Base-by-base conservation (phyloP, 768 basidiomycete genomes). In the Mycena rebaudengoi region DNA sequence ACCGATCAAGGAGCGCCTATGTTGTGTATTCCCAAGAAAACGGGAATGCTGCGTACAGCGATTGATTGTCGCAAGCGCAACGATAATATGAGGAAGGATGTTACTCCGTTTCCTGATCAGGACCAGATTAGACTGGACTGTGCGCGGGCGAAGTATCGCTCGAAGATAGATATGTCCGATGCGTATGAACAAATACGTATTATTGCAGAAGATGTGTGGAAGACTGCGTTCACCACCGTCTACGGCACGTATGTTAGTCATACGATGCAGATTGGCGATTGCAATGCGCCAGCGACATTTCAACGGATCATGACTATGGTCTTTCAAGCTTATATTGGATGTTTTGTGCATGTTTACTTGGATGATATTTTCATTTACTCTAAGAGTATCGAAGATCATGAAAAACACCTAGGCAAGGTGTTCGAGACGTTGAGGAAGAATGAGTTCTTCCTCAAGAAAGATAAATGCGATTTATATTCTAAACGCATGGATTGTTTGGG, bases 171-270 rank as follows among this genome's bases (percentile, higher is more conserved):
- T 52, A 41, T 77, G 51, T 70, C 69, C 7, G 68, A 77, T 39
- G 76, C 76, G 4, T 80, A 76, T 56, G 74, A 80, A 57, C 79
- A 79, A 35, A 70, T 79, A 0, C 70, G 72, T 0, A 60, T 80
- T 5, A 40, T 44, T 0, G 28, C 46, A 0, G 68, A 69, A 1
- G 70, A 77, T 37, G 62, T 78, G 1, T 48, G 46, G 32, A 69
- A 72, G 1, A 74, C 70, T 0, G 74, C 70, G 0, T 78, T 82
- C 1, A 68, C 74, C 0, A 81, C 74, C 82, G 81, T 0, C 78
- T 85, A 52, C 80, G 79, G 45, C 85, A 86, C 62, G 78, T 79
- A 0, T 80, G 79, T 0, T 69, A 79, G 77, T 23, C 57, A 61
- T 21, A 74, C 73, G 8, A 76, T 78, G 76, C 80, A 76, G 60